Evolutionary conservation across 1,139 yeast species (phyloP).

Genomic region (Diutina neorugosa): DNA sequence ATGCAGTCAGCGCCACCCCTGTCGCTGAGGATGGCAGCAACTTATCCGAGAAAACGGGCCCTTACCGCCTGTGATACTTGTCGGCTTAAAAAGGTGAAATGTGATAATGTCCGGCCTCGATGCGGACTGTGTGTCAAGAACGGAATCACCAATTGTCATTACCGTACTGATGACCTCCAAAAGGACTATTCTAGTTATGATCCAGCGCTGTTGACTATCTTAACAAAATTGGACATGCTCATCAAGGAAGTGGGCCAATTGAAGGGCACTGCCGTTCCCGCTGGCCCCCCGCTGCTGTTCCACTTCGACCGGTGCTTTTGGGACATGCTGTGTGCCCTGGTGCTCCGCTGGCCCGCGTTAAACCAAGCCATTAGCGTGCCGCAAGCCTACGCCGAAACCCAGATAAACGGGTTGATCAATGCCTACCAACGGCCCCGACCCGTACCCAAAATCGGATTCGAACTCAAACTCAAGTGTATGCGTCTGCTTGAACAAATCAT

Average conservation of each 20-base stretch:
- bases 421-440: slow-evolving; percentile 2
- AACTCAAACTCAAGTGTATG: neutral
- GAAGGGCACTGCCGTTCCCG: slow-evolving; percentile 2
- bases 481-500: neutral
- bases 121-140: slow-evolving; percentile 37
- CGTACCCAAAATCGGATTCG: neutral
- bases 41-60: slow-evolving; percentile 24
- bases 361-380: slow-evolving; percentile 11
- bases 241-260: slow-evolving; percentile 15
- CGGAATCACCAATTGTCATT: slow-evolving; percentile 21
- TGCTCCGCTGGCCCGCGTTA: slow-evolving; percentile 25
- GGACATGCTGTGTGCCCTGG: slow-evolving; percentile 29
- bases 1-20: neutral
- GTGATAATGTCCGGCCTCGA: slow-evolving; percentile 39
- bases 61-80: slow-evolving; percentile 38
- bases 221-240: slow-evolving; percentile 20
- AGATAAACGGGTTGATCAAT: neutral
- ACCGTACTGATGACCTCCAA: slow-evolving; percentile 18
- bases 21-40: slow-evolving; percentile 6
- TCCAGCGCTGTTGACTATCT: slow-evolving; percentile 16
- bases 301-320: slow-evolving; percentile 17
- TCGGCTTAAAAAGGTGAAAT: slow-evolving; percentile 33
- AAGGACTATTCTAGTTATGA: slow-evolving; percentile 15
- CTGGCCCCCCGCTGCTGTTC: slow-evolving; percentile 6
- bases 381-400: slow-evolving; percentile 7